Base-by-base conservation (phyloP, 31 red algal species). In the Asparagopsis taxiformis region DNA sequence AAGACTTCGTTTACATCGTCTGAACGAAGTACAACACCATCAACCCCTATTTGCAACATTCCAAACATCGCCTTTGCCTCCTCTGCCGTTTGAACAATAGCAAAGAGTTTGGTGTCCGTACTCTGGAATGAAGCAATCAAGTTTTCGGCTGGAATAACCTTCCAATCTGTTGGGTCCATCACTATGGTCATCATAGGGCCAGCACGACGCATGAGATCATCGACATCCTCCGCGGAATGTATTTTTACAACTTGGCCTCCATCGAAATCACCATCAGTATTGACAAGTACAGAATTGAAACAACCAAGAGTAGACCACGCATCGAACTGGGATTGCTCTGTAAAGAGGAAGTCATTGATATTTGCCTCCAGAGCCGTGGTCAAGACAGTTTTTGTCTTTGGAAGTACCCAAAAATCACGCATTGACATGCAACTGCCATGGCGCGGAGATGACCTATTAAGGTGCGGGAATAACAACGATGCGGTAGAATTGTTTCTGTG, bases 71-170 rank as follows among this genome's bases (percentile, higher is more conserved):
- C 35, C 23, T 36, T 63, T n/a, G 91, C 91, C 20, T 83, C 84
- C 15, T 75, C 51, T 10, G 55, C 46, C 10, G 62, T 34, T 9
- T 65, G 21, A 1, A 88, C 84, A 2, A 83, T 51, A 2, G 75
- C 91, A 21, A 89, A 65, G 20, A 94, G 19, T 30, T 74, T 15
- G 0, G 83, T 75, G 38, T 31, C 31, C 0, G 59, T 34, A 8
- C 67, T 62, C 26, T 85, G 72, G 21, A 51, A 77, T 34, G 49
- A n/a, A 11, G 80, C 82, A 43, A 93, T 75, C 3, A 93, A 36
- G 43, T 93, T 93, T 70, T 94, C 91, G 8, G 68, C 77, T 1
- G 91, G 85, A 25, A 94, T 94, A 54, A 72, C 54, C 31, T 78
- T 68, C 89, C 89, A 93, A 39, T 84, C 79, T 2, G 3, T 58